Conservation (phyloP, 768 basidiomycete genomes). For the Sarcomyxa edulis region DNA sequence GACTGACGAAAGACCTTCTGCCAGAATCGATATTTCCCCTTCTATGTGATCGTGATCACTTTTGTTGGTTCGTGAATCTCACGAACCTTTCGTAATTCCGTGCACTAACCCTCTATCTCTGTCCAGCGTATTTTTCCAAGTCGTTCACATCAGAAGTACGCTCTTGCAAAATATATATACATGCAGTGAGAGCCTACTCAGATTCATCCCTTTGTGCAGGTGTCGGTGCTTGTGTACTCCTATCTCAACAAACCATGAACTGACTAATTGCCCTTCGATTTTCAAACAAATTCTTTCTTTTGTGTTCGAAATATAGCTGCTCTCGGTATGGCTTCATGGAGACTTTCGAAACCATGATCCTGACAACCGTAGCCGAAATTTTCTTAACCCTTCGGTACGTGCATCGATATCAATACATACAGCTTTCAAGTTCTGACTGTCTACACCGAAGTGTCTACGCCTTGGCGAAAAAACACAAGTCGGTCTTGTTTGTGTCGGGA, state of each 20-base stretch:
- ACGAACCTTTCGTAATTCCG: no score
- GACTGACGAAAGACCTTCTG: no score
- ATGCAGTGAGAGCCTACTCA: no score
- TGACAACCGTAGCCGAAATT: slow-evolving; percentile 7
- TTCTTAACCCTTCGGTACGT: slow-evolving; percentile 6
- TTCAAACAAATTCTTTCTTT: no score
- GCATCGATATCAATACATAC: not conserved
- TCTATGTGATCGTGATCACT: not conserved
- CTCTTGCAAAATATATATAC: no score
- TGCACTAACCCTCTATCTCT: no score
- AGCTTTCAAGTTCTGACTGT: not conserved
- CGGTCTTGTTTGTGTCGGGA: not conserved
- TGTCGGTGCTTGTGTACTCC: no score
- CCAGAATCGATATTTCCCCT: not conserved
- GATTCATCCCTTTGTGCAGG: no score
- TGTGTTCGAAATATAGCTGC: no score
- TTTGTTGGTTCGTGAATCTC: not conserved
- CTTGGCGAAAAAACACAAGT: slow-evolving; percentile 3
- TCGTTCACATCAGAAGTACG: slow-evolving; percentile 1
- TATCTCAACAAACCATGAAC: no score
- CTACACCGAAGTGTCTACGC: no score
- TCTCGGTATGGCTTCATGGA: slow-evolving; percentile 8
- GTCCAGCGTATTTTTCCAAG: not conserved
- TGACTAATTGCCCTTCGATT: no score
- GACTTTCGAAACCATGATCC: slow-evolving; percentile 6